Conservation (phyloP, 805 yeast genomes). For the Metschnikowia amazonensis region DNA sequence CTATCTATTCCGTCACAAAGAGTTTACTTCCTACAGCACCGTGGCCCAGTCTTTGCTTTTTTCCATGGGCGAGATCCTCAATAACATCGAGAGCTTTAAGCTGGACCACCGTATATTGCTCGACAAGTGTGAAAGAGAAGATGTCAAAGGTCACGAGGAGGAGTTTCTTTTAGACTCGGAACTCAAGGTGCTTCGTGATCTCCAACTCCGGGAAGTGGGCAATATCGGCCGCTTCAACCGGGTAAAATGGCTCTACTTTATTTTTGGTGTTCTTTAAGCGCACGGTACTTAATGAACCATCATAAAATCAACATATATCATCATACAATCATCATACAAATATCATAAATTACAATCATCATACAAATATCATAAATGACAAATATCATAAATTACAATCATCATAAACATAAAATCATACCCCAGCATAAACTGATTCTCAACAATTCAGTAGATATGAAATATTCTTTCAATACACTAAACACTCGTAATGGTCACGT, state of each 20-base stretch:
- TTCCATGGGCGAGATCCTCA: slow-evolving; percentile 51
- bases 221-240: slow-evolving; percentile 54
- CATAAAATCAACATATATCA: too few species aligned
- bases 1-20: slow-evolving; percentile 70
- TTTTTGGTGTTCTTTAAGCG: slow-evolving; percentile 31
- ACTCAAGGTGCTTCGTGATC: slow-evolving; percentile 60
- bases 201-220: slow-evolving; percentile 54
- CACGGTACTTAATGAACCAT: too few species aligned
- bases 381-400: too few species aligned
- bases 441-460: too few species aligned
- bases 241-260: slow-evolving; percentile 53
- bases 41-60: slow-evolving; percentile 43
- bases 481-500: too few species aligned
- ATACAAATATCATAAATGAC: too few species aligned
- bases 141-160: slow-evolving; percentile 78
- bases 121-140: slow-evolving; percentile 82
- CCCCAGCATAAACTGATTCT: too few species aligned
- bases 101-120: slow-evolving; percentile 61
- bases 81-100: slow-evolving; percentile 50
- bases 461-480: too few species aligned
- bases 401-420: too few species aligned
- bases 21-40: slow-evolving; percentile 29
- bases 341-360: too few species aligned
- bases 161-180: slow-evolving; percentile 74
- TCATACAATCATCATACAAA: too few species aligned